Percentiles rank a stretch among this genome's conserved stretches.
phyloP scores from a whole-genome alignment of 148 eudicot genomes.

The Rhododendron mucronatum region DNA sequence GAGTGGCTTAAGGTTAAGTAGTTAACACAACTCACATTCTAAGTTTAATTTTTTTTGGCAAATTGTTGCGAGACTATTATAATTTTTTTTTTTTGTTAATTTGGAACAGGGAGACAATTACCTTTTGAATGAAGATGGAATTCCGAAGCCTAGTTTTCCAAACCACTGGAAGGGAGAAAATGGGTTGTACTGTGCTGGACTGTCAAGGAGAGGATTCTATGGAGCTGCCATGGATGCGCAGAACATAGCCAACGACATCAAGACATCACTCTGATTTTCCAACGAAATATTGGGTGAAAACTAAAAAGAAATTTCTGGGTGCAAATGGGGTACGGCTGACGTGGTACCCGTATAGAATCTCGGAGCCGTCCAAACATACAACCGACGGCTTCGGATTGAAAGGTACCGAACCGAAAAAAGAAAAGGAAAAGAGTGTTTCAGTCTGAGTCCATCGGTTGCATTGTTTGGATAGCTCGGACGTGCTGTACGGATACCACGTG shows the following conservation, averaged over 20 bases:
- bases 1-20: conserved; percentile 57
- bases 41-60: background rate
- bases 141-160: conserved; percentile 53
- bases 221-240: conserved; percentile 65
- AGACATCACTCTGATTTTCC: conserved; percentile 7
- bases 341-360: too few species aligned
- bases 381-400: too few species aligned
- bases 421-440: too few species aligned
- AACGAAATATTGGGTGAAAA: background rate
- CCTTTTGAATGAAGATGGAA: conserved; percentile 60
- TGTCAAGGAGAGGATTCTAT: conserved; percentile 55
- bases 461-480: too few species aligned
- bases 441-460: too few species aligned
- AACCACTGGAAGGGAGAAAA: conserved; percentile 75
- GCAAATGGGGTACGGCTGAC: too few species aligned
- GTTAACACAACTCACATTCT: background rate
- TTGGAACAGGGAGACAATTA: conserved; percentile 50
- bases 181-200: conserved; percentile 76
- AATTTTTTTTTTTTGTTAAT: background rate
- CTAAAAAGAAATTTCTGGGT: too few species aligned
- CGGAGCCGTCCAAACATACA: too few species aligned
- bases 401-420: too few species aligned
- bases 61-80: background rate
- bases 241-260: conserved; percentile 52
- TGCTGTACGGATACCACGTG: too few species aligned